Conservation (phyloP, 352 stramenopile species). For the Phytopythium vexans region DNA sequence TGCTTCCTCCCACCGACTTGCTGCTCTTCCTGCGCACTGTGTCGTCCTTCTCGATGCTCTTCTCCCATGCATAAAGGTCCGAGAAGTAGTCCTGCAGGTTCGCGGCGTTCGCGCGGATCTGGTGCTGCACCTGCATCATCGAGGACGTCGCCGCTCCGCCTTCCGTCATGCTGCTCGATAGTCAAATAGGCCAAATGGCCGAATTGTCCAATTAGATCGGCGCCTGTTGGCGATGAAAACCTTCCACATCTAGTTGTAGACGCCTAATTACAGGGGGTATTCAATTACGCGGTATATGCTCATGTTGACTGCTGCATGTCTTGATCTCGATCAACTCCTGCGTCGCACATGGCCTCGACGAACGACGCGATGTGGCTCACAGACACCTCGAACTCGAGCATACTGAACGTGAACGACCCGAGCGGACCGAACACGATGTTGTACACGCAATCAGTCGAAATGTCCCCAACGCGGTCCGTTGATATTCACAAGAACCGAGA, state of each 20-base stretch:
- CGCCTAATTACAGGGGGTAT: too few relatives aligned
- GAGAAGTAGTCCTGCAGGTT: slow-evolving; percentile 77
- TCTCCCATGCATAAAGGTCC: slow-evolving; percentile 80
- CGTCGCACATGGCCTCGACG: slow-evolving; percentile 86
- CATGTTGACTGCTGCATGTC: too few relatives aligned
- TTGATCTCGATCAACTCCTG: slow-evolving; percentile 85
- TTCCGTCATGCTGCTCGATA: too few relatives aligned
- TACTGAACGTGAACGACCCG: slow-evolving; percentile 85
- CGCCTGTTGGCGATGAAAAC: too few relatives aligned
- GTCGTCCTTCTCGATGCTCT: slow-evolving; percentile 59
- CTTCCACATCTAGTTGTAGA: too few relatives aligned
- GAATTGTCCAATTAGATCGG: too few relatives aligned
- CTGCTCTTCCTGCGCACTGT: slow-evolving; percentile 20
- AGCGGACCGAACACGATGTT: slow-evolving; percentile 88
- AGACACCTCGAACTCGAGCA: slow-evolving; percentile 85
- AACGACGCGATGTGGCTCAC: slow-evolving; percentile 81
- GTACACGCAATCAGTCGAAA: too few relatives aligned
- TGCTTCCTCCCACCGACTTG: slow-evolving; percentile 12
- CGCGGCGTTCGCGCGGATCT: slow-evolving; percentile 78
- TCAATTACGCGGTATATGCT: too few relatives aligned
- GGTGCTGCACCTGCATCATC: slow-evolving; percentile 70
- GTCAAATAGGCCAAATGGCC: too few relatives aligned
- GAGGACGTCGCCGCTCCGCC: slow-evolving; percentile 8
- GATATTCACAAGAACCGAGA: too few relatives aligned
- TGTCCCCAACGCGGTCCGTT: too few relatives aligned